Evolutionary conservation across 305 asterid genomes (phyloP), one percentile per base, ranked within the genome.

Genomic region (Fraxinus angustifolia): DNA sequence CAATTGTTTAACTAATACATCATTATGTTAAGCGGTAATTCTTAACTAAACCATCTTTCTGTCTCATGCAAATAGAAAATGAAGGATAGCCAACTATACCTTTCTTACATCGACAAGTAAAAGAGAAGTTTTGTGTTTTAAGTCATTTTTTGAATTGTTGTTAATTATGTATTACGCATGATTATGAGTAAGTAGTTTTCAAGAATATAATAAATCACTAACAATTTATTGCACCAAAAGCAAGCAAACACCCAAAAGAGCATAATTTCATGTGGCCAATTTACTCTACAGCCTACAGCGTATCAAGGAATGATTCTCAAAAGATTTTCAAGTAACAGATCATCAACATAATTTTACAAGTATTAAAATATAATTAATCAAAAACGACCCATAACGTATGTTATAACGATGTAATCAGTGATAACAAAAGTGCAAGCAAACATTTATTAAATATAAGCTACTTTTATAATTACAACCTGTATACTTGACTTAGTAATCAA

Each of bases 281-380:
- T 50, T 82, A 11, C 77, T 77, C 12, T 17, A 71, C 79, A 80
- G 74, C 82, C 12, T 17, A 71, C 79, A 80, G 74, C 82, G 84
- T 40, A 84, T 81, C 77, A n/a, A 76, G 42, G 12, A 28, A 60
- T 60, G 70, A 21, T 60, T 60, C 30, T 21, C 4, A 8, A 21
- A 60, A 60, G 16, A 60, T 21, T 60, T 62, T 62, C 34, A 23
- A 21, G 71, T 60, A 60, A 60, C 34, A 2, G 34, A 8, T 60
- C 71, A 60, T 3, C 70, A 21, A 21, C 3, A 60, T 21, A 60
- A 60, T 60, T 7, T 0, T 60, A 60, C 30, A 23, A 60, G 71
- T 62, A 23, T 8, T 23, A 62, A 10, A 26, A 26, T 62, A 62
- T 10, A 62, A 62, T 62, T 23, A 62, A 23, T 21, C 16, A 62